A percentile compares a stretch with the other conserved stretches of the same genome.
Conservation (phyloP, 2,329 filamentous ascomycete genomes). For the Aspergillus awamori region DNA sequence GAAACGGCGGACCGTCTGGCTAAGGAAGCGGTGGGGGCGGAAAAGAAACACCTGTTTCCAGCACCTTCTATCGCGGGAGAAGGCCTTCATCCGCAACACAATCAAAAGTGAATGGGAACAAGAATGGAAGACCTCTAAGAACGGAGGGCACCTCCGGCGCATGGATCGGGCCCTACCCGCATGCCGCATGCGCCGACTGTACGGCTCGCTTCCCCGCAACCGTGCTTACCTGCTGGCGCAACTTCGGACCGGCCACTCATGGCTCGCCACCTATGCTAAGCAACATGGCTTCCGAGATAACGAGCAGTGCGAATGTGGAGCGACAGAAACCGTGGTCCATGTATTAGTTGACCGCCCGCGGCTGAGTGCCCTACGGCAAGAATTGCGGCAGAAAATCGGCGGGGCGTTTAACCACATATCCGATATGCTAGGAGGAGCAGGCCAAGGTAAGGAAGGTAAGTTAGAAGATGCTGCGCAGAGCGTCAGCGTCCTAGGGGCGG, state of each 20-base stretch:
- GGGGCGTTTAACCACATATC: conserved; percentile 24
- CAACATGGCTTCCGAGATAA: conserved; percentile 13
- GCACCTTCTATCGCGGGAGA: conserved; percentile 17
- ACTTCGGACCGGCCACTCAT: too few relatives aligned
- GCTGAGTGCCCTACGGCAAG: conserved; percentile 15
- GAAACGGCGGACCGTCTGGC: conserved; percentile 13
- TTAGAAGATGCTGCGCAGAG: background rate
- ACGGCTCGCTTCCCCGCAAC: too few relatives aligned
- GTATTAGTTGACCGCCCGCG: conserved; percentile 24
- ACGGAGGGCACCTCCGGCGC: background rate
- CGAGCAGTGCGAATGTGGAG: conserved; percentile 24
- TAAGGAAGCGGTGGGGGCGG: background rate
- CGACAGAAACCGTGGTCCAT: conserved; percentile 24
- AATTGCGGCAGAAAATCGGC: conserved; percentile 14
- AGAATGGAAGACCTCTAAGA: too few relatives aligned
- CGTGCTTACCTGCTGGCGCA: too few relatives aligned
- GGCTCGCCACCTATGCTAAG: conserved; percentile 11
- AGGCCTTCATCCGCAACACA: background rate
- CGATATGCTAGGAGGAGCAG: conserved; percentile 26
- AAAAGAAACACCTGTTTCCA: conserved; percentile 15
- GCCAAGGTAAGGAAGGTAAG: conserved; percentile 11
- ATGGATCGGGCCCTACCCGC: conserved; percentile 4
- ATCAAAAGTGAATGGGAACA: too few relatives aligned
- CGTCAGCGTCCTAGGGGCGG: background rate
- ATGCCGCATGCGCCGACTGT: too few relatives aligned